These are phyloP conservation scores for Annona squamosa DNA, from an alignment of 164 flowering plant genomes.

Conservation along the genomic window DNA sequence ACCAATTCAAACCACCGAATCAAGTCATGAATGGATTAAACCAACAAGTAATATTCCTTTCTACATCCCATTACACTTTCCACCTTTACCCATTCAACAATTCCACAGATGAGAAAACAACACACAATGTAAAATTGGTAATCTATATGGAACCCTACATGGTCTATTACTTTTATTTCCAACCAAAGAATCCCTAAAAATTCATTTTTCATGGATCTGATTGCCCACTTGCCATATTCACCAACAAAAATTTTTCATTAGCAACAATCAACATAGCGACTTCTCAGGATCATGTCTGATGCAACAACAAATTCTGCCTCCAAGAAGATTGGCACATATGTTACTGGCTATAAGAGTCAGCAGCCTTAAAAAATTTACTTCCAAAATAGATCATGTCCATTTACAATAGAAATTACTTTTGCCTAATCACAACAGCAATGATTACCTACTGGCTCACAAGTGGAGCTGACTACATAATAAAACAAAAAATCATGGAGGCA, in stretches of 20 bases:
- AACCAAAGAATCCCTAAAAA: background rate
- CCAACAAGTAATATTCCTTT: too few relatives aligned
- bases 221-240: background rate
- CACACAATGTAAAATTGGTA: background rate
- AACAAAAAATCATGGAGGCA: too few relatives aligned
- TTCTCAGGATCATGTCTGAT: background rate
- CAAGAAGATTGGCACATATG: background rate
- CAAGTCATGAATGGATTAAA: too few relatives aligned
- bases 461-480: too few relatives aligned
- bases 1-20: too few relatives aligned
- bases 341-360: background rate
- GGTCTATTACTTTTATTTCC: background rate
- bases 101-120: background rate
- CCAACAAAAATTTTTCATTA: background rate
- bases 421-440: too few relatives aligned
- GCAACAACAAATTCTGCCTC: background rate
- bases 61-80: too few relatives aligned
- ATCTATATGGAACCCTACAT: background rate
- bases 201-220: background rate
- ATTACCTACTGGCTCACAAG: too few relatives aligned
- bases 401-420: too few relatives aligned
- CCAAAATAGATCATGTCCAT: too few relatives aligned
- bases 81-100: too few relatives aligned
- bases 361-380: background rate
- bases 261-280: background rate